Conservation (phyloP, 2,329 filamentous ascomycete genomes). For the Alternaria sp. region DNA sequence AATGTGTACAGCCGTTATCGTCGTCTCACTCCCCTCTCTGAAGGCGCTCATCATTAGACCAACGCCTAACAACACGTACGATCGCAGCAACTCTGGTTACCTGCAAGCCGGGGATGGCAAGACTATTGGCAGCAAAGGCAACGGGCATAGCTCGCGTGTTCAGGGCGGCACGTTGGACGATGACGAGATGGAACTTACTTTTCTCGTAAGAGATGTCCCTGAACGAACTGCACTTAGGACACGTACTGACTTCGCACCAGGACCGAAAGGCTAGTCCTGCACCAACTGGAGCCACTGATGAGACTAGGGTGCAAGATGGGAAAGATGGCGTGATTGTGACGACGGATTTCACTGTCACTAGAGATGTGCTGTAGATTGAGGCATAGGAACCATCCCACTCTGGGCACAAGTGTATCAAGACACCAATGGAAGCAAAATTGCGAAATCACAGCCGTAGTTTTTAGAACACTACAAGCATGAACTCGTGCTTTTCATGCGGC, state of each 20-base stretch:
- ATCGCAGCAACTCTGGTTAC: slow-evolving; percentile 28
- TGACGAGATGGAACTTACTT: slow-evolving; percentile 30
- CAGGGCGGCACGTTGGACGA: slow-evolving; percentile 23
- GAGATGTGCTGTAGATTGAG: slow-evolving; percentile 9
- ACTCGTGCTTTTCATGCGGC: background rate
- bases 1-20: slow-evolving; percentile 31
- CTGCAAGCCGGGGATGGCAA: slow-evolving; percentile 6
- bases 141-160: slow-evolving; percentile 13
- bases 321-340: slow-evolving; percentile 29
- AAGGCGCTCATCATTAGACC: slow-evolving; percentile 28
- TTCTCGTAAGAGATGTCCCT: background rate
- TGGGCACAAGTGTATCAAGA: background rate
- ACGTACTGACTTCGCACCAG: background rate
- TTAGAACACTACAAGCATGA: background rate
- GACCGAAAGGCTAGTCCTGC: slow-evolving; percentile 22
- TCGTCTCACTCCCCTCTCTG: slow-evolving; percentile 32
- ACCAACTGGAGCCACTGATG: slow-evolving; percentile 15
- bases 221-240: background rate
- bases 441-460: background rate
- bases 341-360: slow-evolving; percentile 25
- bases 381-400: background rate
- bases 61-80: slow-evolving; percentile 8
- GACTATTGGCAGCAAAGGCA: background rate
- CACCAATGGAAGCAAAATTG: background rate
- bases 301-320: slow-evolving; percentile 12